Base-by-base conservation (phyloP, 2,329 filamentous ascomycete genomes). In the Coniochaeta sp. region DNA sequence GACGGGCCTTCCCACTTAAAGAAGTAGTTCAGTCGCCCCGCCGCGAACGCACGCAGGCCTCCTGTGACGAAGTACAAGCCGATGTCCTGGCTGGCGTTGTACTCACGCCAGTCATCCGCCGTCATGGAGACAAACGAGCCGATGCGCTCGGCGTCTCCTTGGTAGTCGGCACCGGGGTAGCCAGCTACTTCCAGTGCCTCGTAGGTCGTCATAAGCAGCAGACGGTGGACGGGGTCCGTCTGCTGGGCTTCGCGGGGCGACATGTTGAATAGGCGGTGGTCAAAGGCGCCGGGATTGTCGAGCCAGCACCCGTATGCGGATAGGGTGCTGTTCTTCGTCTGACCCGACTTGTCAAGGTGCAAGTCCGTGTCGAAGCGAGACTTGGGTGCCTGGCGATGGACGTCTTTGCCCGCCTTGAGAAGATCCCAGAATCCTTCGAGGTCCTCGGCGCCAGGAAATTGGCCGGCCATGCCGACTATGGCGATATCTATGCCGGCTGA, bases 31-130 rank as follows among this genome's bases (percentile, higher is more conserved):
- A 71, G 53, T 6, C 56, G 57, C 12, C 68, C 66, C 27, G 57
- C 57, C 6, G 64, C 54, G 49, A 68, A 70, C 2, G 63, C 57
- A 1, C 61, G 55, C 4, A 65, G 52, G 2, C 59, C 64, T 2
- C 71, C 70, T 0, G 63, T 68, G 0, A 66, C 65, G 0, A 67
- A 58, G 38, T 65, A 76, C 0, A 71, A 69, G 16, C 58, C 69
- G 1, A 70, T 40, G 0, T 63, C 38, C 31, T 74, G 61, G 27
- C 64, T 66, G 1, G 63, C 63, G 1, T 72, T 55, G 48, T 76
- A 74, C 31, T 66, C 46, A 16, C 74, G 66, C 53, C 76, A 76
- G 49, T 76, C 71, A 1, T 53, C 57, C 0, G 53, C 56, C 26
- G 62, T 61, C 4, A 59, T 50, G 6, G 71, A 71, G 1, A 75